A percentile compares a stretch with the other conserved stretches of the same genome.
These are phyloP conservation scores for Lathyrus oleraceus DNA, from an alignment of 306 rosid genomes.

Conservation along the genomic window DNA sequence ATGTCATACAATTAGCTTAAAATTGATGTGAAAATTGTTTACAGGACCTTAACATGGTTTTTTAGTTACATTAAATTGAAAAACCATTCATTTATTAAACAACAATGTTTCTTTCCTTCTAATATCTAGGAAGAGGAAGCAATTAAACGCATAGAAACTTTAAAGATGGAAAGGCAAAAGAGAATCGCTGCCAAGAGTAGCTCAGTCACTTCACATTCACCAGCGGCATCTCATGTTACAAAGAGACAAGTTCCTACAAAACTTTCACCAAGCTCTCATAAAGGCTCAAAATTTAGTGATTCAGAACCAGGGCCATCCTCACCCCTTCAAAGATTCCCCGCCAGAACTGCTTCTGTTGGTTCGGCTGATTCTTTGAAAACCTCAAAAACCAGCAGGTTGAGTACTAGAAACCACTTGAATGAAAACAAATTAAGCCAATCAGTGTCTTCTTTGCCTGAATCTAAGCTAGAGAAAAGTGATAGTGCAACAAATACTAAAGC, in stretches of 20 bases:
- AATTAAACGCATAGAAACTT: conserved; percentile 74
- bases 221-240: conserved; percentile 52
- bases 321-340: conserved; percentile 68
- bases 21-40: conserved; percentile 28
- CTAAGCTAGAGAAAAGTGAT: conserved; percentile 65
- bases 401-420: conserved; percentile 51
- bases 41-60: conserved; percentile 7
- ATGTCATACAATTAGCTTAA: conserved; percentile 27
- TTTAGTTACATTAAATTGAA: conserved; percentile 21
- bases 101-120: conserved; percentile 12
- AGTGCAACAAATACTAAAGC: conserved; percentile 63
- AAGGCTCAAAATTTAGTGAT: conserved; percentile 90
- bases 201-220: conserved; percentile 49
- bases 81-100: conserved; percentile 21
- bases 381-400: conserved; percentile 69
- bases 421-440: conserved; percentile 69
- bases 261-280: conserved; percentile 66
- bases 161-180: conserved; percentile 92
- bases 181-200: conserved; percentile 88
- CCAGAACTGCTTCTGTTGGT: conserved; percentile 56
- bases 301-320: conserved; percentile 81
- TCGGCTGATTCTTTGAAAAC: conserved; percentile 60
- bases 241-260: conserved; percentile 67
- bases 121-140: conserved; percentile 73
- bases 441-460: conserved; percentile 70